Percentiles rank a stretch among this genome's conserved stretches.
These are phyloP conservation scores for Platanus orientalis DNA, from an alignment of 164 flowering plant genomes.

Conservation along the genomic window DNA sequence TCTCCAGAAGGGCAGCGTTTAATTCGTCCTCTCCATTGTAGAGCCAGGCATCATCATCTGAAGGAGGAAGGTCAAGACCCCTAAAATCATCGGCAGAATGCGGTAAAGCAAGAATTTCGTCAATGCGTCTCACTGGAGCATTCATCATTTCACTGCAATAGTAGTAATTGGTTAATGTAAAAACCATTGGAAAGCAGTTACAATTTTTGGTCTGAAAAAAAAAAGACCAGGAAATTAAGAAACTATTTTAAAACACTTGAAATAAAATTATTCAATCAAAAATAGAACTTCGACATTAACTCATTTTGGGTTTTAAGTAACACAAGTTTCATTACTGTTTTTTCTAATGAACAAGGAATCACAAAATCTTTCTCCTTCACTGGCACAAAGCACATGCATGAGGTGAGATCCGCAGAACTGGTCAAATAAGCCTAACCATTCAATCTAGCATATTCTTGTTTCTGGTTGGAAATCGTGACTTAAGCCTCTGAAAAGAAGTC, in stretches of 20 bases:
- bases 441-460: neutral
- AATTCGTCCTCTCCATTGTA: constrained; percentile 87
- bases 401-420: no score
- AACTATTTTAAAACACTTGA: neutral
- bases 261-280: no score
- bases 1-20: constrained; percentile 64
- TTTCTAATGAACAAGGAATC: no score
- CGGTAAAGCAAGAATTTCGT: constrained; percentile 77
- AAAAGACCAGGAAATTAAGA: neutral
- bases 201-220: no score
- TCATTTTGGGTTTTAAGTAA: no score
- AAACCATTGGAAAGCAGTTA: neutral
- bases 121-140: constrained; percentile 81
- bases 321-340: no score
- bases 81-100: constrained; percentile 59
- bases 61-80: constrained; percentile 61
- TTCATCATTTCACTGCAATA: constrained; percentile 72
- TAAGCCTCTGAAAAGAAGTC: neutral
- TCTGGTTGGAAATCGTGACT: neutral
- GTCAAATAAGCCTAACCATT: neutral
- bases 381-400: no score
- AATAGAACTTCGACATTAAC: no score
- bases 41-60: constrained; percentile 94
- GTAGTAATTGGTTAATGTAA: neutral
- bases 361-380: no score